Evolutionary conservation across 164 flowering plant genomes (phyloP).

Genomic region (Dillenia turbinata): DNA sequence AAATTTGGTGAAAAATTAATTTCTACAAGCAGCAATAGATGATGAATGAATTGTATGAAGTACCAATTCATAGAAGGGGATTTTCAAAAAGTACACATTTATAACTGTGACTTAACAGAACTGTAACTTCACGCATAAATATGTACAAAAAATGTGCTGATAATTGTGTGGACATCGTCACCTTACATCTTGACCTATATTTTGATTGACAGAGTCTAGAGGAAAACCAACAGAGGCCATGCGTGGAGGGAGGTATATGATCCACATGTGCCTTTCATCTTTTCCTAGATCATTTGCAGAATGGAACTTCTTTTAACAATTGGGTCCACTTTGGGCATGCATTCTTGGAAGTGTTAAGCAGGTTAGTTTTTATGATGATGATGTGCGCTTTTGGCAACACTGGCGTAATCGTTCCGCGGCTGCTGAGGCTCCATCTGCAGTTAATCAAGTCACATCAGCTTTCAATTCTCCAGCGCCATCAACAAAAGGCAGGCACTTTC

Average conservation of each 20-base stretch:
- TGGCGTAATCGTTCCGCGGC: constrained; percentile 94
- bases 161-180: no score
- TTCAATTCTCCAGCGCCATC: constrained; percentile 77
- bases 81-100: no score
- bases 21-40: no score
- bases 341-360: constrained; percentile 77
- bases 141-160: no score
- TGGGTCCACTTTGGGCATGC: constrained; percentile 11
- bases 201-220: constrained; percentile 48
- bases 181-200: no score
- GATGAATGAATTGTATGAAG: no score
- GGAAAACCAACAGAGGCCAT: constrained; percentile 96
- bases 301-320: constrained; percentile 3
- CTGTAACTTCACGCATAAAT: no score
- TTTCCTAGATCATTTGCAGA: background rate
- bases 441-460: constrained; percentile 58
- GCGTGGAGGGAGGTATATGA: constrained; percentile 91
- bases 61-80: no score
- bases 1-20: no score
- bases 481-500: constrained; percentile 97
- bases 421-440: constrained; percentile 91
- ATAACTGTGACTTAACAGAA: no score
- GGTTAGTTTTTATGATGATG: constrained; percentile 93
- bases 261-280: constrained; percentile 3
- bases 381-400: constrained; percentile 95